Evolutionary conservation across 1,284 basidiomycete genomes (phyloP).

Genomic region (Cutaneotrichosporon cavernicola): DNA sequence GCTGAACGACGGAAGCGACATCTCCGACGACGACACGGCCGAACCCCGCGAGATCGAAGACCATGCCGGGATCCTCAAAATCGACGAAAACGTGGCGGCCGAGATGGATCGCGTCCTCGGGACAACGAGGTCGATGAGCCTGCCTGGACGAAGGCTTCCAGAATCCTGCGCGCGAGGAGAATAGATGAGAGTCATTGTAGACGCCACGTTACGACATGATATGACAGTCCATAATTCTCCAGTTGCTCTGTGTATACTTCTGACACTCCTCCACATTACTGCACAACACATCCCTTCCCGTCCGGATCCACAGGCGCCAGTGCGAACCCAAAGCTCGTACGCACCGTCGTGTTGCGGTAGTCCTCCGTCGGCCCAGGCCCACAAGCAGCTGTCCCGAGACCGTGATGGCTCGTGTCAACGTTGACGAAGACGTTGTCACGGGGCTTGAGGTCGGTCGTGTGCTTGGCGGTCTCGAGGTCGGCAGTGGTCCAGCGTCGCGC

Average conservation of each 20-base stretch:
- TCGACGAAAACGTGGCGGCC: too few species aligned
- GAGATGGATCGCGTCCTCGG: too few species aligned
- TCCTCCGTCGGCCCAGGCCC: constrained; percentile 26
- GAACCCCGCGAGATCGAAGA: too few species aligned
- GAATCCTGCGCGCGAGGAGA: too few species aligned
- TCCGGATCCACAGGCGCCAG: constrained; percentile 3
- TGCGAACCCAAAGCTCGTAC: constrained; percentile 13
- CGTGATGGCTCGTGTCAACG: constrained; percentile 22
- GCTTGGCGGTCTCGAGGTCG: constrained; percentile 23
- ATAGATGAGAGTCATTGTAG: too few species aligned
- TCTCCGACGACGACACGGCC: too few species aligned
- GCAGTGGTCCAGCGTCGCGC: constrained; percentile 27
- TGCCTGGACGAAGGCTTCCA: too few species aligned
- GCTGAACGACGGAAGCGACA: too few species aligned
- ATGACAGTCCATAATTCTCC: not conserved
- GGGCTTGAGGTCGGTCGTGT: constrained; percentile 23
- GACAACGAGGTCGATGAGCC: too few species aligned
- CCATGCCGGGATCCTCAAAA: too few species aligned
- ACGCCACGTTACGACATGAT: too few species aligned
- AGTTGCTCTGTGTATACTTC: not conserved
- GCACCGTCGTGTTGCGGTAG: constrained; percentile 5
- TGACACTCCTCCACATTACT: not conserved
- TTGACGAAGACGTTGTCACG: constrained; percentile 27
- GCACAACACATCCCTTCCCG: not conserved
- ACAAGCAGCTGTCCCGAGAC: constrained; percentile 27